Percentiles rank a stretch among this genome's conserved stretches.
Evolutionary conservation across 805 yeast genomes (phyloP).

Genomic region (Ogataea nonfermentans): DNA sequence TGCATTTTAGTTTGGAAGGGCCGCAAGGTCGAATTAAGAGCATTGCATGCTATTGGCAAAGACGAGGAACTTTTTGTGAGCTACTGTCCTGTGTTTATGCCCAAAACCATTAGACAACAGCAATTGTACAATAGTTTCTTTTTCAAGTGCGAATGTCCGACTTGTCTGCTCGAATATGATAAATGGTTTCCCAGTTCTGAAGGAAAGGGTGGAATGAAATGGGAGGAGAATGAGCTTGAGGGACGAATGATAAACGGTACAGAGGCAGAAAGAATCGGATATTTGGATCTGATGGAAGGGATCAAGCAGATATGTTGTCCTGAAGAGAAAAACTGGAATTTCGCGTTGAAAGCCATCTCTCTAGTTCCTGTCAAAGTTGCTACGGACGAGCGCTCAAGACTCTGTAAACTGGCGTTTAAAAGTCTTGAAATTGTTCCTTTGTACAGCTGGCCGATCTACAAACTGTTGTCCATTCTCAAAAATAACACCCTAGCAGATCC

Average conservation of each 20-base stretch:
- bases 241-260: constrained; percentile 8
- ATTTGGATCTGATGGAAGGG: constrained; percentile 3
- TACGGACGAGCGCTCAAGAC: not conserved
- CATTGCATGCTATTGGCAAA: constrained; percentile 20
- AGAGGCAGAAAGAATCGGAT: constrained; percentile 8
- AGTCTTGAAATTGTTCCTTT: constrained; percentile 12
- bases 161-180: constrained; percentile 30
- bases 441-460: constrained; percentile 25
- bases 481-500: constrained; percentile 10
- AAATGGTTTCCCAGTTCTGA: constrained; percentile 30
- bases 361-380: constrained; percentile 4
- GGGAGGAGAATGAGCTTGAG: constrained; percentile 14
- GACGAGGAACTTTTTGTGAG: constrained; percentile 34
- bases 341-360: constrained; percentile 3
- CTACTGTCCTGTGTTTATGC: constrained; percentile 31
- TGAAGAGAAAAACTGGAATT: not conserved
- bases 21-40: constrained; percentile 19
- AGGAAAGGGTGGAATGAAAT: constrained; percentile 19
- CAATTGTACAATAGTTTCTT: constrained; percentile 32
- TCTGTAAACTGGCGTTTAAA: constrained; percentile 2
- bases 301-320: constrained; percentile 10
- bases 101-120: constrained; percentile 30
- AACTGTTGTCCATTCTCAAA: constrained; percentile 13
- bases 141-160: constrained; percentile 36
- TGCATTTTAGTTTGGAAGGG: constrained; percentile 26